Conservation (phyloP, 352 stramenopile genomes). For the Globisporangium paddicum region DNA sequence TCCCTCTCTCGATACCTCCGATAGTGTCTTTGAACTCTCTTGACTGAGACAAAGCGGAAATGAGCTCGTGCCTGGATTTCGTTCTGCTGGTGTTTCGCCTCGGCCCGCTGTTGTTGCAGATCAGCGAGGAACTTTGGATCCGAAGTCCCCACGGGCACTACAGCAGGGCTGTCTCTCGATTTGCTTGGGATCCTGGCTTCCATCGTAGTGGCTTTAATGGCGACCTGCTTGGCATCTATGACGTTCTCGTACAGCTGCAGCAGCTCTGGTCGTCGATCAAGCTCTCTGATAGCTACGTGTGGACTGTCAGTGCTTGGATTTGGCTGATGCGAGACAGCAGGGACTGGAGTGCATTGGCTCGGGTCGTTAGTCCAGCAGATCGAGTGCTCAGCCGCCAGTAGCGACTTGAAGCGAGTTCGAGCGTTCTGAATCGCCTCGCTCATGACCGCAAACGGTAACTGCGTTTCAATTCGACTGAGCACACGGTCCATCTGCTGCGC, state of each 20-base stretch:
- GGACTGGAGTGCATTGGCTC: neutral
- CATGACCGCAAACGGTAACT: constrained; percentile 24
- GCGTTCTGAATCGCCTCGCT: constrained; percentile 16
- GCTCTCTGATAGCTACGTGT: neutral
- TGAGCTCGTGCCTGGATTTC: constrained; percentile 3
- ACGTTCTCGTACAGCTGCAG: constrained; percentile 37
- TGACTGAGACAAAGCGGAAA: neutral
- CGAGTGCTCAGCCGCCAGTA: neutral
- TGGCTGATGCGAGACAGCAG: neutral
- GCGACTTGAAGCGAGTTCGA: constrained; percentile 19
- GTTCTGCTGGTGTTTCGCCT: constrained; percentile 6
- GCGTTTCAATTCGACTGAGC: constrained; percentile 22
- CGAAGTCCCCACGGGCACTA: neutral
- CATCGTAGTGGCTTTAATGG: neutral
- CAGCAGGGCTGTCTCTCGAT: neutral
- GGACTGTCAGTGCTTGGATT: neutral
- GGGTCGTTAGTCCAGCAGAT: neutral
- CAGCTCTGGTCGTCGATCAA: constrained; percentile 1
- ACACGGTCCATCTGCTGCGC: constrained; percentile 40
- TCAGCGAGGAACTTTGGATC: constrained; percentile 6
- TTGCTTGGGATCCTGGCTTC: neutral
- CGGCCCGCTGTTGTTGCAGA: constrained; percentile 6
- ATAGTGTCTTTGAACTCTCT: constrained; percentile 5
- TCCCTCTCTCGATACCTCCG: neutral
- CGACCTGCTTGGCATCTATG: constrained; percentile 16